A percentile compares a stretch with the other conserved stretches of the same genome.
These are phyloP conservation scores for Mycena alexandri DNA, from an alignment of 768 basidiomycete species.

Conservation along the genomic window DNA sequence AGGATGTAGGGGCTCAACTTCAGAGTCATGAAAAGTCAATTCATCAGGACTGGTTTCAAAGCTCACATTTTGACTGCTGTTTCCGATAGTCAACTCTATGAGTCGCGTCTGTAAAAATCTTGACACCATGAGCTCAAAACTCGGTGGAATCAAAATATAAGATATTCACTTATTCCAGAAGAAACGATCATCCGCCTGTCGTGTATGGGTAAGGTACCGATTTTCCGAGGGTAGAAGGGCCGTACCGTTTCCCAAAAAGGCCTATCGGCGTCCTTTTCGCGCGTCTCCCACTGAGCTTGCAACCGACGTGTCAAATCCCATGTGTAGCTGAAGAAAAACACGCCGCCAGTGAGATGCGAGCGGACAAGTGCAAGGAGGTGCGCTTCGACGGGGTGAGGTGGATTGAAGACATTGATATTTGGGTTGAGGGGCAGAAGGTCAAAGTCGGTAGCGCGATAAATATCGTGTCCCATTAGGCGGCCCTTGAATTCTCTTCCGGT, in stretches of 20 bases:
- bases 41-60: background rate
- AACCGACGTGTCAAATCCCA: conserved; percentile 91
- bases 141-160: conserved; percentile 58
- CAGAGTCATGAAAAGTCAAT: conserved; percentile 14
- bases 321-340: conserved; percentile 90
- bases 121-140: conserved; percentile 69
- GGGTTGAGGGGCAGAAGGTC: conserved; percentile 90
- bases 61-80: conserved; percentile 76
- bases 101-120: conserved; percentile 56
- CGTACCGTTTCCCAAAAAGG: conserved; percentile 85
- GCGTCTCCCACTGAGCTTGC: conserved; percentile 81
- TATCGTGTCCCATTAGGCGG: conserved; percentile 84
- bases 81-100: conserved; percentile 55
- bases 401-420: conserved; percentile 71
- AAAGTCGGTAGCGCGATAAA: conserved; percentile 92
- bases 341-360: conserved; percentile 83
- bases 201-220: background rate
- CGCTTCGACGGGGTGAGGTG: conserved; percentile 88
- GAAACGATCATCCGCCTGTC: conserved; percentile 92
- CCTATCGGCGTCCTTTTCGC: conserved; percentile 63
- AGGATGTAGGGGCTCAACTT: conserved; percentile 92
- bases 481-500: conserved; percentile 86
- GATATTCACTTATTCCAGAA: conserved; percentile 91
- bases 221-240: background rate
- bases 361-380: conserved; percentile 89